Base-by-base conservation (phyloP, 2,329 filamentous ascomycete species). In the Diaporthe eres region DNA sequence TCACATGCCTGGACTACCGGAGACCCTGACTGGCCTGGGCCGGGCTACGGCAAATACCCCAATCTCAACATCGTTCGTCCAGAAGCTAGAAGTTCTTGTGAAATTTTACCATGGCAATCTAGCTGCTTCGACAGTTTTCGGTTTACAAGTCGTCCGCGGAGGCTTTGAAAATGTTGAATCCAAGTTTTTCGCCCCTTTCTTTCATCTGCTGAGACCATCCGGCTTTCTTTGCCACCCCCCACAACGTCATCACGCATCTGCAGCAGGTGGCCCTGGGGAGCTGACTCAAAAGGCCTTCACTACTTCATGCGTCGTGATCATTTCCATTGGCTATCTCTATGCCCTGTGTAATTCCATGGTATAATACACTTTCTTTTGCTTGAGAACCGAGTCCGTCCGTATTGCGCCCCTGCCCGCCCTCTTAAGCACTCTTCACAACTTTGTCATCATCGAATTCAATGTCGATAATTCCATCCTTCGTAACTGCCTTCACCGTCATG, bases 401-500 rank as follows among this genome's bases (percentile, higher is more conserved):
- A 31, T 47, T 74, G 53, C 76, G 49, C 73, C 75, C 75, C 73
- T 70, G 57, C 67, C 60, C 60, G 13, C 61, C 58, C 49, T 37
- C 79, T 87, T 82, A 93, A 81, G 91, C 89, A 80, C 88, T 85
- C 85, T 90, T 91, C 51, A 94, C 92, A 76, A 93, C 86, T 85
- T 92, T 92, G 86, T 94, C 93, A 83, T 98, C 95, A 83, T 96
- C 94, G 84, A 95, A 97, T 78, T 95, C 92, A 81, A 97, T 90
- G 81, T 97, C 95, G 80, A 91, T 88, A 77, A 99, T 93, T 15
- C 97, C 97, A 80, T 98, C 95, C 87, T 97, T 98, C 77, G 95
- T 98, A 81, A 99, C 92, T 49, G 95, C 94, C 90, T 98, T 98
- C 81, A 99, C 96, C 72, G 90, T 82, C 92, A 98, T 94, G 53